Base-by-base conservation (phyloP, 2,329 filamentous ascomycete genomes). In the Elsinoe arachidis region DNA sequence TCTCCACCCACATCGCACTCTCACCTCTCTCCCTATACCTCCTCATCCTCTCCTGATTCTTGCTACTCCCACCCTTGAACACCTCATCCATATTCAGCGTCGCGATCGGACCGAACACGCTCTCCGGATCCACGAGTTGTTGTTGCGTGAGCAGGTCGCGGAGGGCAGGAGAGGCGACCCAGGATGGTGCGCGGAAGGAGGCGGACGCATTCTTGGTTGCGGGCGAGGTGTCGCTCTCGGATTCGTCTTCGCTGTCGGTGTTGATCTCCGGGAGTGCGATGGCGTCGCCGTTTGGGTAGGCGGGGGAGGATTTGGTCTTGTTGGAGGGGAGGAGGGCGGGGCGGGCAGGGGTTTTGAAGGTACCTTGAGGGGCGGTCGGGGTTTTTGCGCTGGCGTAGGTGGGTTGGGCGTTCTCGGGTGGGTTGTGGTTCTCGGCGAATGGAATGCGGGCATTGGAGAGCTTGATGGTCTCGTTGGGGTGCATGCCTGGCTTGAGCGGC, bases 11-110 rank as follows among this genome's bases (percentile, higher is more conserved):
- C 74, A 96, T 95, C 35, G 95, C 95, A 72, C 90, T 96, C 64
- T 89, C 95, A 4, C 92, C 96, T 57, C 93, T 82, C 54, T 88
- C 85, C 15, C 95, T 83, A 78, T 96, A 97, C 68, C 90, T 88
- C 76, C 88, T 88, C 70, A 88, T 84, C 62, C 87, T 78, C 57
- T 92, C 90, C 70, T 90, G 90, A 72, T 87, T 91, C 70, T 90
- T 89, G 41, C 54, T 23, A n/a, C n/a, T 37, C 23, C 63, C 65
- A 37, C 64, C 68, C 72, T 81, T 87, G 73, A 99, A 99, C 33
- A 96, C 90, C 69, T 97, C 91, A 67, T 99, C 95, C 86, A 99
- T 93, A 67, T 90, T 89, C 62, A 99, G 78, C 11, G 90, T 88
- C 10, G 82, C 85, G 21, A 95, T 90, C 0, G 89, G 88, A 0